Base-by-base conservation (phyloP, 2,329 filamentous ascomycete genomes). In the Pezicula neosporulosa region DNA sequence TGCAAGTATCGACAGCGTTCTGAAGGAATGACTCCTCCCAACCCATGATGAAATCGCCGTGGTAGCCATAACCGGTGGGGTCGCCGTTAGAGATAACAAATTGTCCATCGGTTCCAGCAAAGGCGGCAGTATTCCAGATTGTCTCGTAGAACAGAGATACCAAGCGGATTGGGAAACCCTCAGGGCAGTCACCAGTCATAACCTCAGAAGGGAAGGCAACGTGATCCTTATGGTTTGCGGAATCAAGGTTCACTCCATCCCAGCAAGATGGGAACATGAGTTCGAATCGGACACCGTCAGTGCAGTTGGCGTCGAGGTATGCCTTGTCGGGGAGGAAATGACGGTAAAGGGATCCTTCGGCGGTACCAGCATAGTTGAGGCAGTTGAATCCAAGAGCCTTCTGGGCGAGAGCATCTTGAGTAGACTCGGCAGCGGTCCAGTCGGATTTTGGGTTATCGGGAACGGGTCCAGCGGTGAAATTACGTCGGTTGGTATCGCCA, bases 321-420 rank as follows among this genome's bases (percentile, higher is more conserved):
- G 72, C 70, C 77, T 96, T 95, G 21, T 44, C 42, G 19, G 42
- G 42, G n/a, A 44, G 24, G 42, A 44, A 44, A 16, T 44, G 42
- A 28, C 42, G 42, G 42, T 44, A 44, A 2, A 44, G 42, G 3
- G 42, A 44, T 21, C 42, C 42, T 68, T 96, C 91, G 2, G 87
- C 75, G 0, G 69, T 62, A 21, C 70, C 74, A 30, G 61, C 63
- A 66, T 97, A 97, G 80, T 97, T 86, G 54, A 99, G 73, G 71
- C 94, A 97, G 77, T 97, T 97, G 81, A 96, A 96, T 3, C 94
- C 93, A 27, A 97, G 62, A 9, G 92, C 90, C 55, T 92, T 90
- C 74, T 96, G 87, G 47, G 73, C 74, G 36, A 97, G 80, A 48
- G 85, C 81, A 15, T 71, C 68, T 73, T 96, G 91, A 44, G 66